Conservation (phyloP, 176 grass and related monocot genomes). For the Bonia amplexicaulis region DNA sequence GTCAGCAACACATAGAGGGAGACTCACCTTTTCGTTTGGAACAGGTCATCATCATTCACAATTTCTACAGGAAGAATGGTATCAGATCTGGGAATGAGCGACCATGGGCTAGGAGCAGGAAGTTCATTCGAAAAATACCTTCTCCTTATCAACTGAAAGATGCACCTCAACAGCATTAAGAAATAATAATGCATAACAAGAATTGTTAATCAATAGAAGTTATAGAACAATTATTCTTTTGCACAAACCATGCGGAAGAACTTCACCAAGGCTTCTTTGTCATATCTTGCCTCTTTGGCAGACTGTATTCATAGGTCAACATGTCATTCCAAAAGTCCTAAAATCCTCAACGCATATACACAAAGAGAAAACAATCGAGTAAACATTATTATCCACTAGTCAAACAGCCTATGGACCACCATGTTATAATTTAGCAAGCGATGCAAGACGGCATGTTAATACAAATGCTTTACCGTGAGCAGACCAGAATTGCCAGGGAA, state of each 20-base stretch:
- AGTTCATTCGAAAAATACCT: conserved; percentile 91
- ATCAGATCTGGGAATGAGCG: conserved; percentile 44
- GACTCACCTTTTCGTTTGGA: conserved; percentile 64
- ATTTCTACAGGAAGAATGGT: conserved; percentile 56
- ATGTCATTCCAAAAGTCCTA: conserved; percentile 25
- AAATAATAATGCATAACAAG: neutral
- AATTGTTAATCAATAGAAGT: conserved; percentile 18
- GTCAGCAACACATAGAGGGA: neutral
- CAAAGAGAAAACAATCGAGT: neutral
- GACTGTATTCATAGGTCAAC: conserved; percentile 64
- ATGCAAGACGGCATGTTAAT: conserved; percentile 9
- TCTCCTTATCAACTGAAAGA: conserved; percentile 94
- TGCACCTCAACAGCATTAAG: conserved; percentile 15
- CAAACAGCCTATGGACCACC: neutral
- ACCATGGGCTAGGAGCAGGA: conserved; percentile 69
- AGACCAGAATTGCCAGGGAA: conserved; percentile 88
- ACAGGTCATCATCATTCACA: conserved; percentile 63
- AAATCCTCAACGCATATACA: conserved; percentile 13
- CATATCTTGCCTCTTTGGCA: conserved; percentile 88
- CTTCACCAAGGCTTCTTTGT: conserved; percentile 93
- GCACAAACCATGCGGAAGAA: conserved; percentile 88
- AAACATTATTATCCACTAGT: neutral
- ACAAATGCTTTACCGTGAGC: conserved; percentile 58
- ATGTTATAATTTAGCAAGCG: neutral
- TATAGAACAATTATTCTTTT: conserved; percentile 8